These are phyloP conservation scores for Porphyrellus cyaneotinctus DNA, from an alignment of 768 basidiomycete genomes.

Conservation along the genomic window DNA sequence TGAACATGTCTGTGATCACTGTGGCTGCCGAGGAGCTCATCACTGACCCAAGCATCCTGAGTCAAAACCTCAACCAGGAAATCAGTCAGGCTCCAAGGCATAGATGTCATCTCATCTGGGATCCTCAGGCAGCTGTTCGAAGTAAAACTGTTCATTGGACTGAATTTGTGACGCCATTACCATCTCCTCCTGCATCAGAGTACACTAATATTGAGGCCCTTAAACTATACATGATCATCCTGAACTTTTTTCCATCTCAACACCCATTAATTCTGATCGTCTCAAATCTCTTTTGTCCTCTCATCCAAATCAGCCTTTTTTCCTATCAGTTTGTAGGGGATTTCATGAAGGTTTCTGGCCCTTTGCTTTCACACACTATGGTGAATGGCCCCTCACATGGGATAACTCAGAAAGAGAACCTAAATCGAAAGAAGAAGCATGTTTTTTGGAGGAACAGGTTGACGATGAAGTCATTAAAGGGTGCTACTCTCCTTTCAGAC, in stretches of 20 bases:
- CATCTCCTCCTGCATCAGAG: not conserved
- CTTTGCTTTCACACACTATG: constrained; percentile 25
- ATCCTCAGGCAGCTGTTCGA: no score
- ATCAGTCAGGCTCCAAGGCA: not conserved
- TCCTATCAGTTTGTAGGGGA: constrained; percentile 28
- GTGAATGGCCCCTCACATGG: not conserved
- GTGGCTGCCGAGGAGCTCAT: not conserved
- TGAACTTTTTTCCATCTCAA: constrained; percentile 35
- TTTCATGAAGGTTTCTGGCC: constrained; percentile 46
- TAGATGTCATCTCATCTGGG: not conserved
- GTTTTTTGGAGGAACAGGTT: not conserved
- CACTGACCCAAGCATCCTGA: not conserved
- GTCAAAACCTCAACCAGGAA: not conserved
- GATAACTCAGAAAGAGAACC: not conserved
- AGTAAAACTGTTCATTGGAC: not conserved
- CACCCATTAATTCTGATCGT: constrained; percentile 32
- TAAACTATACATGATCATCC: constrained; percentile 8
- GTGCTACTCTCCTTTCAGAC: not conserved
- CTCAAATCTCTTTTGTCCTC: constrained; percentile 15
- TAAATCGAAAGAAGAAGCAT: not conserved
- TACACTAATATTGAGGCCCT: not conserved
- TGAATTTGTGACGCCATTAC: not conserved
- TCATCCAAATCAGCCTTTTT: constrained; percentile 39
- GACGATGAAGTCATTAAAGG: no score
- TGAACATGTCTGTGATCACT: not conserved